Evolutionary conservation across 306 rosid genomes (phyloP).

Genomic region (Quercus variabilis): DNA sequence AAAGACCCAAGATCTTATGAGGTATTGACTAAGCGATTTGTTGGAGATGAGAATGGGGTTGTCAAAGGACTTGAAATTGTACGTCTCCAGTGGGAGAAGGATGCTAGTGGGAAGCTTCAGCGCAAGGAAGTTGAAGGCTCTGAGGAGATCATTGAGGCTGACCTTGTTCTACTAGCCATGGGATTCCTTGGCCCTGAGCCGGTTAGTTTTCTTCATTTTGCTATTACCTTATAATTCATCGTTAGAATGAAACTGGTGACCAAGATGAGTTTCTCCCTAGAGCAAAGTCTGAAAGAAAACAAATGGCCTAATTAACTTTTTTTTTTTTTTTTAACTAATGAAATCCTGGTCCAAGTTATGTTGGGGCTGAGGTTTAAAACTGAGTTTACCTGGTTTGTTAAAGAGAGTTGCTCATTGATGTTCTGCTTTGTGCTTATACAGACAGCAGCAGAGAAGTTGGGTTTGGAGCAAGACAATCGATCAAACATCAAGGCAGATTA

Average conservation of each 20-base stretch:
- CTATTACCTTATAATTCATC: neutral
- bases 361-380: neutral
- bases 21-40: slow-evolving; percentile 85
- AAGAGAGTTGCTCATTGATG: slow-evolving; percentile 1
- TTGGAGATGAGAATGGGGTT: slow-evolving; percentile 83
- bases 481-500: slow-evolving; percentile 89
- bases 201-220: slow-evolving; percentile 46
- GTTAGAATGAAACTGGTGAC: neutral
- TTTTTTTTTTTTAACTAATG: neutral
- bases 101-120: slow-evolving; percentile 76
- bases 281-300: neutral
- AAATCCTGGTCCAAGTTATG: neutral
- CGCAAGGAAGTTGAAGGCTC: slow-evolving; percentile 87
- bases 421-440: slow-evolving; percentile 24
- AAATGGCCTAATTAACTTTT: too few relatives aligned
- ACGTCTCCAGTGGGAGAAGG: slow-evolving; percentile 83
- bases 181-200: slow-evolving; percentile 98
- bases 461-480: slow-evolving; percentile 69
- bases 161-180: slow-evolving; percentile 86
- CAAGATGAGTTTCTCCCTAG: neutral
- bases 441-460: slow-evolving; percentile 74
- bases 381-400: neutral
- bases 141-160: slow-evolving; percentile 86
- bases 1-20: slow-evolving; percentile 91
- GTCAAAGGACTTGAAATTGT: slow-evolving; percentile 86